These are phyloP conservation scores for Cercospora berteroae DNA, from an alignment of 2,329 filamentous ascomycete genomes.

Conservation along the genomic window DNA sequence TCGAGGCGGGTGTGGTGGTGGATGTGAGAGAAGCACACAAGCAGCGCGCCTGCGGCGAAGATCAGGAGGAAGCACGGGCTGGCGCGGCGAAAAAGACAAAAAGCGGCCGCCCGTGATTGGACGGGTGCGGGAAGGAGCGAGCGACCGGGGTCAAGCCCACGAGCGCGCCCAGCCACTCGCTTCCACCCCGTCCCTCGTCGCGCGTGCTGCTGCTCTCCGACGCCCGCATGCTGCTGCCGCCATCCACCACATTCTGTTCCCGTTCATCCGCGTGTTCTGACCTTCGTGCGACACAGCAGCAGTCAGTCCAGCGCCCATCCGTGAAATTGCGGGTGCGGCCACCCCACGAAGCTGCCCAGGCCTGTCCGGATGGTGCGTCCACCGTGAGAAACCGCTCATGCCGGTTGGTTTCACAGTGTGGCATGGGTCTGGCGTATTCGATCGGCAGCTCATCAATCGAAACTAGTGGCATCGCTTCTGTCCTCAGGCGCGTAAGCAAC, in stretches of 20 bases:
- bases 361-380: background rate
- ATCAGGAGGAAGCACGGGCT: background rate
- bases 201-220: background rate
- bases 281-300: background rate
- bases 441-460: background rate
- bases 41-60: background rate
- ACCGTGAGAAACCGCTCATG: background rate
- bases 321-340: background rate
- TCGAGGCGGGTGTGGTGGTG: background rate
- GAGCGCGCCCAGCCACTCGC: background rate
- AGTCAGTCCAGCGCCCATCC: background rate
- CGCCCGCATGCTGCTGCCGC: background rate
- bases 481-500: slow-evolving; percentile 2
- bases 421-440: background rate
- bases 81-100: slow-evolving; percentile 3
- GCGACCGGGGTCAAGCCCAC: background rate
- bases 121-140: background rate
- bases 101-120: background rate
- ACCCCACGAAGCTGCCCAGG: background rate
- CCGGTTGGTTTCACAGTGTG: background rate
- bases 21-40: background rate
- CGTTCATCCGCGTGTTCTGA: too few species aligned
- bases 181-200: background rate
- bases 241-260: background rate
- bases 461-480: background rate